Conservation (phyloP, 2,329 filamentous ascomycete species). For the Cyphellophora europaea region DNA sequence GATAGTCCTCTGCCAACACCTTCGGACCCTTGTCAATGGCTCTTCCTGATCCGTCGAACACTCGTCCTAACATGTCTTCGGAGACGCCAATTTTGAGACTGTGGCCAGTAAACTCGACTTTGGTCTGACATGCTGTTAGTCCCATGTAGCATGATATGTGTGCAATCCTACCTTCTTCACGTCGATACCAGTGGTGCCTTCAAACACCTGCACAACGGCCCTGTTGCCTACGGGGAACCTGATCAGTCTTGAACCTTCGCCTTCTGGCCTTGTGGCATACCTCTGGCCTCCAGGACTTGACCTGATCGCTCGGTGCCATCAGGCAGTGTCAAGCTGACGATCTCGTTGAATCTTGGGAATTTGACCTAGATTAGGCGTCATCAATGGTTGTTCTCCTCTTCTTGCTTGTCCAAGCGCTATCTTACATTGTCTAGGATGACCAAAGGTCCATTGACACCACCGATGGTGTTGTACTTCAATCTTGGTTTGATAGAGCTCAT, state of each 20-base stretch:
- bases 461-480: constrained; percentile 95
- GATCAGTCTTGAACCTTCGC: constrained; percentile 8
- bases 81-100: constrained; percentile 98
- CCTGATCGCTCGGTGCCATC: constrained; percentile 91
- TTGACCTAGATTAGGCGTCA: constrained; percentile 59
- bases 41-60: constrained; percentile 95
- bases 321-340: constrained; percentile 87
- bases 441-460: constrained; percentile 93
- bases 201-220: constrained; percentile 96
- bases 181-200: constrained; percentile 94
- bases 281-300: constrained; percentile 95
- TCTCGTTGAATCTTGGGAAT: constrained; percentile 95
- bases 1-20: constrained; percentile 92
- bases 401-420: constrained; percentile 15
- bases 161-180: constrained; percentile 74
- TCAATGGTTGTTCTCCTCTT: constrained; percentile 13
- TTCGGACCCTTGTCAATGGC: constrained; percentile 99
- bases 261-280: constrained; percentile 38
- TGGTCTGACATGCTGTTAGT: constrained; percentile 55
- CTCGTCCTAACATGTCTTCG: constrained; percentile 98
- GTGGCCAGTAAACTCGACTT: constrained; percentile 93
- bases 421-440: constrained; percentile 94
- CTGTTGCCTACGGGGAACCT: constrained; percentile 57
- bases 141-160: constrained; percentile 8
- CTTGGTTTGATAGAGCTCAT: constrained; percentile 53